Evolutionary conservation across 305 asterid genomes (phyloP).

Genomic region (Fraxinus latifolia): DNA sequence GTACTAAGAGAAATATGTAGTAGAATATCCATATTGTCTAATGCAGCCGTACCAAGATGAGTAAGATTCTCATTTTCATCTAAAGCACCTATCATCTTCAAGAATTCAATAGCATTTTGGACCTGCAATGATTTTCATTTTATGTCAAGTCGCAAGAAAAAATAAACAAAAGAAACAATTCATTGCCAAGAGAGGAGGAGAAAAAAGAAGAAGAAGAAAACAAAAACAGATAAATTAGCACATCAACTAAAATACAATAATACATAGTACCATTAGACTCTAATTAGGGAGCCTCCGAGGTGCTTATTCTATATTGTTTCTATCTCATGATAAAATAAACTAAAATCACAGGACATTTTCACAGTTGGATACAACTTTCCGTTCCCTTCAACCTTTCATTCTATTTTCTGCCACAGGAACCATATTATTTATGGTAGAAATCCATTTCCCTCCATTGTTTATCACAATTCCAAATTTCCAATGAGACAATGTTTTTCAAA

Average conservation of each 20-base stretch:
- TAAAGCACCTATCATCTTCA: constrained; percentile 96
- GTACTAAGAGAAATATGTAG: constrained; percentile 8
- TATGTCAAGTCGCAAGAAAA: constrained; percentile 6
- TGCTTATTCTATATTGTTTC: not conserved
- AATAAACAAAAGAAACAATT: constrained; percentile 11
- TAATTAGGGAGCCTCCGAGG: not conserved
- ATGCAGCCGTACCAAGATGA: constrained; percentile 64
- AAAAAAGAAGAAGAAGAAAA: constrained; percentile 9
- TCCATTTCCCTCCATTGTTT: not conserved
- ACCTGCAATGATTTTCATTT: constrained; percentile 50
- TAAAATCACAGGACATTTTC: not conserved
- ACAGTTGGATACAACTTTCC: not conserved
- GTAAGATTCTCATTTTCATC: constrained; percentile 94
- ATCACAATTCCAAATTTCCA: not conserved
- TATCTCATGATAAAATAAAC: not conserved
- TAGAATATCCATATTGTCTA: constrained; percentile 17
- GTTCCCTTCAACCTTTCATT: not conserved
- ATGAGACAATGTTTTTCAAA: constrained; percentile 8
- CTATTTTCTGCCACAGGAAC: not conserved
- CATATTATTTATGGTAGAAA: not conserved
- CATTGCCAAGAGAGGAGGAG: constrained; percentile 1
- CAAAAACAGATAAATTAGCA: not conserved
- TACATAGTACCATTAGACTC: not conserved
- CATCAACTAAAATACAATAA: not conserved
- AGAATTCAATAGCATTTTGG: constrained; percentile 92